Evolutionary conservation across 1,284 basidiomycete species (phyloP), one percentile per base, ranked within the genome.

Genomic region (Pseudozyma pruni): DNA sequence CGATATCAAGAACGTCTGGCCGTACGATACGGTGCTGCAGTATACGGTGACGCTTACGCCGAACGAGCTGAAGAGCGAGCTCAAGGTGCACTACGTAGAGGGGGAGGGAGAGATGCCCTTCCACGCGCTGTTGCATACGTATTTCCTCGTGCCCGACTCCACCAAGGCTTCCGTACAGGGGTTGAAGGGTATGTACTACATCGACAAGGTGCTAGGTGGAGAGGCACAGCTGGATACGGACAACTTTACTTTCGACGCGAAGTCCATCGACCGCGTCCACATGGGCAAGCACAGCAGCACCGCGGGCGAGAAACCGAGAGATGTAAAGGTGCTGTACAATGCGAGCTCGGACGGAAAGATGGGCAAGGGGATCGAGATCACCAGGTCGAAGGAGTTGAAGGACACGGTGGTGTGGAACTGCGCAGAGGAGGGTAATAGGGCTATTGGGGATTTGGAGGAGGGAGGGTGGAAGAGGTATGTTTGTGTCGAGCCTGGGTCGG

Each of bases 51-150:
- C 69, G 3, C 63, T 77, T 13, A 32, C 50, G 11, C 57, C 73
- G 3, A 38, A 68, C 31, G 23, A 62, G 19, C 79, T 83, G 44
- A 44, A 49, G 16, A 78, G 78, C 44, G 53, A 58, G 31, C 78
- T 83, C 53, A 71, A 68, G 22, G 76, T 83, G 34, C 52, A 69
- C 43, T 68, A 83, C 42, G 23, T 56, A 6, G 29, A 58, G 17
- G 61, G 34, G 43, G 69, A 58, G 6, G 43, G 34, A 46, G 75
- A 60, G 2, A 50, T 84, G 54, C 70, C 75, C 10, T 83, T 84
- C 80, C 83, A 84, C 46, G 80, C 83, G 2, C 74, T 84, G 19
- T 72, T 84, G 20, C 83, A 84, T 76, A 80, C 82, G 40, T 79
- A 77, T 54, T 42, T 77, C 13, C 55, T 55, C 13, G 69, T 84